Evolutionary conservation across 2,329 filamentous ascomycete genomes (phyloP), one percentile per base, ranked within the genome.

Genomic region (Cercospora sp.): DNA sequence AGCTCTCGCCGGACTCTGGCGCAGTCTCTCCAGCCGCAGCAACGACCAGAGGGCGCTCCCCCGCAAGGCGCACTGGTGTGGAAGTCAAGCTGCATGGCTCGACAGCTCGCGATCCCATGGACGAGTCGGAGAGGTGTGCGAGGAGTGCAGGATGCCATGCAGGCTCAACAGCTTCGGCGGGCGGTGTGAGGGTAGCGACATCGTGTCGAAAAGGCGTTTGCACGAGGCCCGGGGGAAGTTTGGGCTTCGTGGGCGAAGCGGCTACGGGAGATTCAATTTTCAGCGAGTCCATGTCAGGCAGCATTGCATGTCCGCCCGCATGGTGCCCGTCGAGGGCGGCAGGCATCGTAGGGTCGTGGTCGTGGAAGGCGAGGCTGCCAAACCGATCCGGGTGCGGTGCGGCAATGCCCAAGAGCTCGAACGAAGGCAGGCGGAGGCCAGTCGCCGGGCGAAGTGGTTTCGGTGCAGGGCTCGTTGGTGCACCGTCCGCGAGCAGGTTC

Each of bases 361-460:
- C 70, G 67, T 75, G 58, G 74, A 72, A 58, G 71, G 71, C 62
- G 37, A 69, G 68, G 37, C 71, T n/a, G 49, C 70, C 71, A 61
- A 79, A 72, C 69, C 78, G 75, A 73, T 83, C 79, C 69, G 82
- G 80, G 77, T 83, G 80, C 57, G 83, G 82, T 61, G 80, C 79
- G 63, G 81, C 81, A 67, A 85, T 85, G 37, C 84, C 84, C 61
- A 86, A 79, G 18, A 81, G 77, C 65, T 86, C 81, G 73, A 87
- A 86, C 2, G 85, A 84, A 5, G 85, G 85, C 16, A 87, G 80
- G 63, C 85, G 83, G 49, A 87, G 77, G 67, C 76, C 79, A 66
- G 77, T 78, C 53, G 76, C 74, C 32, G 75, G 62, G 53, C 69
- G 74, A 21, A 64, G 61, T 40, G 65, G 64, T 10, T 59, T 53